These are phyloP conservation scores for Vigna reflexopilosa DNA, from an alignment of 306 rosid species.

Conservation along the genomic window DNA sequence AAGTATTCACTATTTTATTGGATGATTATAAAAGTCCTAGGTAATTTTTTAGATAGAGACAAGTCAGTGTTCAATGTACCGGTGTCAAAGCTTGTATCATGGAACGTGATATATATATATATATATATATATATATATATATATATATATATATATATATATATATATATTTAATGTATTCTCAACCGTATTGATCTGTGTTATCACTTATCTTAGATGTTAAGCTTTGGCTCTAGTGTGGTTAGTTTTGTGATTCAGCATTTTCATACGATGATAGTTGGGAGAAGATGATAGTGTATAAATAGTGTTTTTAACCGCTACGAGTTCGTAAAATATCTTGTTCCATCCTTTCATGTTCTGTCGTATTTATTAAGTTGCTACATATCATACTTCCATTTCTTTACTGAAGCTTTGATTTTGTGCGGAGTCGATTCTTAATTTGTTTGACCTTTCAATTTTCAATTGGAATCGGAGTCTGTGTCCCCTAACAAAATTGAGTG, in stretches of 20 bases:
- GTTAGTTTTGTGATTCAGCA: slow-evolving; percentile 38
- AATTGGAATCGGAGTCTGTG: neutral
- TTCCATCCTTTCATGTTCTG: neutral
- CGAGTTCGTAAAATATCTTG: slow-evolving; percentile 19
- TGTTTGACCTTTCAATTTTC: slow-evolving; percentile 15
- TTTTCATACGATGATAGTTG: slow-evolving; percentile 29
- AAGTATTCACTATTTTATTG: slow-evolving; percentile 21
- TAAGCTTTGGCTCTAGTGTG: slow-evolving; percentile 29
- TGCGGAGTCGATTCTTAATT: neutral
- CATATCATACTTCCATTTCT: slow-evolving; percentile 17
- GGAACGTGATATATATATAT: slow-evolving; percentile 1
- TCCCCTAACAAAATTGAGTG: neutral
- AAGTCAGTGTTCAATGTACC: slow-evolving; percentile 26
- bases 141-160: no score
- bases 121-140: no score
- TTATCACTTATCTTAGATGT: slow-evolving; percentile 38
- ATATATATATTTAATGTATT: slow-evolving; percentile 33
- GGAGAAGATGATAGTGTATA: slow-evolving; percentile 40
- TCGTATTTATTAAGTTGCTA: neutral
- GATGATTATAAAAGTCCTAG: slow-evolving; percentile 34
- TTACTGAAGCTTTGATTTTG: neutral
- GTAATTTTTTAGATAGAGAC: slow-evolving; percentile 37
- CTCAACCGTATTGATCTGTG: slow-evolving; percentile 30
- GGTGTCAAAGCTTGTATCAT: slow-evolving; percentile 37
- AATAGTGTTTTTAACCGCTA: slow-evolving; percentile 32